Conservation (phyloP, 1,139 yeast species). For the Sugiyamaella sp. region DNA sequence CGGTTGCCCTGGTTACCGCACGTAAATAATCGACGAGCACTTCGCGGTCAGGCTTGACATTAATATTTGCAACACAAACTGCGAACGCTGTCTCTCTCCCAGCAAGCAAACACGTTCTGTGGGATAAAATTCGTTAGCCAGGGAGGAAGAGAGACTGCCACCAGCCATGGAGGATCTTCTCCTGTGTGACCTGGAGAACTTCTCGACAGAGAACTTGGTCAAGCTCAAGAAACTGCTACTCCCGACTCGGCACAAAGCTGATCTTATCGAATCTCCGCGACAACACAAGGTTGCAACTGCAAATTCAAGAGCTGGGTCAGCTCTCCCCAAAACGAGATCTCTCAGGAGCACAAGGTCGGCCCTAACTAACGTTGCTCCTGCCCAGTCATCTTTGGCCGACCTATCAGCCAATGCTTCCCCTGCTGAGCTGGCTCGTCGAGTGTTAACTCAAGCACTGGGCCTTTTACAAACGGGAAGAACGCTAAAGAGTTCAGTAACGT, state of each 20-base stretch:
- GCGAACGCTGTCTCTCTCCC: too few species aligned
- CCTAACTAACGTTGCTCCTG: neutral
- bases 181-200: constrained; percentile 13
- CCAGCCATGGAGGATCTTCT: constrained; percentile 17
- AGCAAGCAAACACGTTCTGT: neutral
- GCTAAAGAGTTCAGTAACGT: neutral
- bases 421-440: constrained; percentile 10
- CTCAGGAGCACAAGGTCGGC: constrained; percentile 1
- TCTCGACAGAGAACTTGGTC: constrained; percentile 10
- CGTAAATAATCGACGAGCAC: constrained; percentile 9
- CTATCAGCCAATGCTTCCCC: neutral
- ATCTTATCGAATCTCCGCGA: neutral
- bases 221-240: constrained; percentile 11
- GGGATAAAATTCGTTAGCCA: neutral
- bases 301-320: neutral
- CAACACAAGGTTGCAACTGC: neutral
- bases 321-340: neutral
- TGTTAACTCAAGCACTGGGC: constrained; percentile 6
- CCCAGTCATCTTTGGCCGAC: neutral
- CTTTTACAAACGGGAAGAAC: neutral
- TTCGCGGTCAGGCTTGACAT: neutral
- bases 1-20: constrained; percentile 14
- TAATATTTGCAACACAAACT: too few species aligned
- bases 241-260: constrained; percentile 1
- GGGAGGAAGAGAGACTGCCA: neutral